Evolutionary conservation across 306 rosid genomes (phyloP).

Genomic region (Fragaria iinumae): DNA sequence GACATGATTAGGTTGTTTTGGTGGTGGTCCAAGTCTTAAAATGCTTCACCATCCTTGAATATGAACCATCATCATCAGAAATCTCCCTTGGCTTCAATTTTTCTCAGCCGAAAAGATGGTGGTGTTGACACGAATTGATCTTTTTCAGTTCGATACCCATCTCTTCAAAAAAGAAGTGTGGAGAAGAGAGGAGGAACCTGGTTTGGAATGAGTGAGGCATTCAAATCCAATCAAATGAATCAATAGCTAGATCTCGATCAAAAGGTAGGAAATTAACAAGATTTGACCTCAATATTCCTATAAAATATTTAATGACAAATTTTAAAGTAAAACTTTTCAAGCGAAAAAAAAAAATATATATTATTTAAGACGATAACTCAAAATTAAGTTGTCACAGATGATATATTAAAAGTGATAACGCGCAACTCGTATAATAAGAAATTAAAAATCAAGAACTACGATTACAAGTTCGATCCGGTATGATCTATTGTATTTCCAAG

Average conservation of each 20-base stretch:
- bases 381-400: no score
- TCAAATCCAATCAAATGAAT: not conserved
- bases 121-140: conserved; percentile 13
- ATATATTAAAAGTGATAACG: no score
- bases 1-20: conserved; percentile 16
- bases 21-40: conserved; percentile 27
- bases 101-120: conserved; percentile 15
- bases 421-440: no score
- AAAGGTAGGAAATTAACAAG: not conserved
- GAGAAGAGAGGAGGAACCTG: not conserved
- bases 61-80: conserved; percentile 15
- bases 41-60: conserved; percentile 17
- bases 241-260: not conserved
- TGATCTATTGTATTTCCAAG: no score
- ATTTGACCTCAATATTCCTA: not conserved
- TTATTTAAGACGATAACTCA: no score
- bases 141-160: conserved; percentile 10
- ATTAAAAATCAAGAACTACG: no score
- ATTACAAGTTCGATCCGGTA: no score
- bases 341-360: no score
- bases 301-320: no score
- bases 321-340: no score
- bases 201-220: not conserved
- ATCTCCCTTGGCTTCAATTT: not conserved
- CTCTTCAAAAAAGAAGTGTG: not conserved